These are phyloP conservation scores for Neophaeococcomyces mojaviensis DNA, from an alignment of 2,329 filamentous ascomycete genomes.

Conservation along the genomic window DNA sequence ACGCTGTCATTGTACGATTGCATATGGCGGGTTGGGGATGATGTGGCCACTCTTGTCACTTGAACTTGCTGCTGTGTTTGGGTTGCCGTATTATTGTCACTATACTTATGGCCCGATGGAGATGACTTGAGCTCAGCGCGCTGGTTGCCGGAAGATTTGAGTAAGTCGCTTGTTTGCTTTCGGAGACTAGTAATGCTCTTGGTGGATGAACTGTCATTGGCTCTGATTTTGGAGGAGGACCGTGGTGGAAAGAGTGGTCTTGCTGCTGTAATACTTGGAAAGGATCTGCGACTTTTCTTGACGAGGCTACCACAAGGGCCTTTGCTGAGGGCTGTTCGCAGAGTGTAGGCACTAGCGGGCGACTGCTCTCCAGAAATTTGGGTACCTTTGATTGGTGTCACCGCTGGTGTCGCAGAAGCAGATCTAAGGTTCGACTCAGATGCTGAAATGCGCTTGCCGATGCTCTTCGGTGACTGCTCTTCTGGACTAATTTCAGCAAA, in stretches of 20 bases:
- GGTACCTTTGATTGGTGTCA: neutral
- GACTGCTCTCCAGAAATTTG: neutral
- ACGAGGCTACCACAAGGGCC: neutral
- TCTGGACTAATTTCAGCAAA: neutral
- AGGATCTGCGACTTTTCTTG: neutral
- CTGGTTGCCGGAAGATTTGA: neutral
- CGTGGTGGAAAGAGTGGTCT: slow-evolving; percentile 3
- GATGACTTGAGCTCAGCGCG: neutral
- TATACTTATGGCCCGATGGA: too few relatives aligned
- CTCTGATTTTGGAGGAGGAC: neutral
- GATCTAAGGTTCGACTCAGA: neutral
- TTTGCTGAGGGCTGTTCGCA: slow-evolving; percentile 1
- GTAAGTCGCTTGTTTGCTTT: neutral
- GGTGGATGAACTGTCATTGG: too few relatives aligned
- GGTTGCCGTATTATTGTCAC: too few relatives aligned
- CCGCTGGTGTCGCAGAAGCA: neutral
- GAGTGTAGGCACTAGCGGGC: slow-evolving; percentile 3
- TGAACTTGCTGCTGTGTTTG: too few relatives aligned
- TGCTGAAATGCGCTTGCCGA: neutral
- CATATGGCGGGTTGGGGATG: neutral
- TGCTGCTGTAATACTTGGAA: neutral
- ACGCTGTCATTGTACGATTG: neutral
- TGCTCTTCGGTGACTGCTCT: too few relatives aligned
- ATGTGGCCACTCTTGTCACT: neutral
- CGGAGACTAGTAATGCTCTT: neutral